phyloP scores from a whole-genome alignment of 1,139 yeast species.

The Kazachstania sp. region DNA sequence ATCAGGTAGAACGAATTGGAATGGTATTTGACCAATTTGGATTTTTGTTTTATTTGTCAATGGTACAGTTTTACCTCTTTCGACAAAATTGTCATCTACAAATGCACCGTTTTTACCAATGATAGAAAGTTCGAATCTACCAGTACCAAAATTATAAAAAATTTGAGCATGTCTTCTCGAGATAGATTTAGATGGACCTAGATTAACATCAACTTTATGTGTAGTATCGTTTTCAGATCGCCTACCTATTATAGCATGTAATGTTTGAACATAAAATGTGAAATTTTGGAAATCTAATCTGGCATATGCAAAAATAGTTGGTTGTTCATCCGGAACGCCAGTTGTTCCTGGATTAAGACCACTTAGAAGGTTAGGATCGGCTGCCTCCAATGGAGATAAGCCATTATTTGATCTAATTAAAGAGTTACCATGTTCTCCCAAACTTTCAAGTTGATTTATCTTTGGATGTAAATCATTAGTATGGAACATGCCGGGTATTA shows the following conservation, averaged over 20 bases:
- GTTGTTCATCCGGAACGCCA: constrained; percentile 26
- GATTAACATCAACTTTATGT: constrained; percentile 78
- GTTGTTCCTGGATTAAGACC: background rate
- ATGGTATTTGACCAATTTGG: constrained; percentile 88
- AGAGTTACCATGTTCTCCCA: background rate
- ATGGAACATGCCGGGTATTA: constrained; percentile 27
- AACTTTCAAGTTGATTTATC: background rate
- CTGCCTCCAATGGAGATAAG: background rate
- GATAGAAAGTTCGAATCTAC: constrained; percentile 80
- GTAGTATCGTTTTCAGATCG: constrained; percentile 60
- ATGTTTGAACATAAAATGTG: constrained; percentile 90
- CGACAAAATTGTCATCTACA: constrained; percentile 82
- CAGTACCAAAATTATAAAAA: constrained; percentile 91
- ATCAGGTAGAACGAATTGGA: constrained; percentile 72
- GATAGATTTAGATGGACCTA: constrained; percentile 84
- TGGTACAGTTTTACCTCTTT: constrained; percentile 83
- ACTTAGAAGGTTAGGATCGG: background rate
- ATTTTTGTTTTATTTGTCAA: constrained; percentile 71
- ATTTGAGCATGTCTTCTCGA: constrained; percentile 91
- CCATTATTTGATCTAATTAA: background rate
- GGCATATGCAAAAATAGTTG: constrained; percentile 86
- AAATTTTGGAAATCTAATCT: constrained; percentile 85
- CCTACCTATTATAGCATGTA: constrained; percentile 87
- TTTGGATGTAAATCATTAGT: constrained; percentile 12
- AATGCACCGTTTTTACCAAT: constrained; percentile 94